These are phyloP conservation scores for Cystobasidium pallidum DNA, from an alignment of 1,284 basidiomycete species.

Conservation along the genomic window DNA sequence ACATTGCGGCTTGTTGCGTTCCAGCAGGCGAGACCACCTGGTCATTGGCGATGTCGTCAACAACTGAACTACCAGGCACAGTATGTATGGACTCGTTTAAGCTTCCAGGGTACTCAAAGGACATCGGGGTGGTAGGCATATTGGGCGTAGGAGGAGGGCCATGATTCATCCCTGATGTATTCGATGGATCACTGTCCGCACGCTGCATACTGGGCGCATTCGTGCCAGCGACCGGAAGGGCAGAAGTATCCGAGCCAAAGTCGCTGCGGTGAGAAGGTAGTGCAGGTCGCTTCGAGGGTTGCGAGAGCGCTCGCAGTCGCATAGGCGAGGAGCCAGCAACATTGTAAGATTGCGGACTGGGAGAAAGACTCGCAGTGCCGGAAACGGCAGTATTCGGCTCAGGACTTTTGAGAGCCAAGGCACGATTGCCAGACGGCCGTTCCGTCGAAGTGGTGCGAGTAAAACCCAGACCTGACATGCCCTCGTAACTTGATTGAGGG, in stretches of 20 bases:
- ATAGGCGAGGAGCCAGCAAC: conserved; percentile 22
- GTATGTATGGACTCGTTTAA: background rate
- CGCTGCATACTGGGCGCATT: conserved; percentile 20
- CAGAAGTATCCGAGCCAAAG: conserved; percentile 2
- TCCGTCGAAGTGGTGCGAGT: conserved; percentile 1
- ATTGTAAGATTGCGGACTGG: conserved; percentile 16
- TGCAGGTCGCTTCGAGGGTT: conserved; percentile 54
- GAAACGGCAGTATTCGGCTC: background rate
- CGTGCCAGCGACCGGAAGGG: background rate
- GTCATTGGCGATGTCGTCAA: background rate
- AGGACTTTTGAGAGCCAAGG: background rate
- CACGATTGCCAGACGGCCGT: background rate
- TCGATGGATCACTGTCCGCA: conserved; percentile 30
- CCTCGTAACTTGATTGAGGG: background rate
- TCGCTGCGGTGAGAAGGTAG: conserved; percentile 44
- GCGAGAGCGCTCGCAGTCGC: conserved; percentile 52
- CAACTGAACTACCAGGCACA: background rate
- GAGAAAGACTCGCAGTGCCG: background rate
- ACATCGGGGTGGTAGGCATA: conserved; percentile 17
- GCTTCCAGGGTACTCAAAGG: conserved; percentile 3
- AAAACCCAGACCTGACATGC: conserved; percentile 1
- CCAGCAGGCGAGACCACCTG: background rate
- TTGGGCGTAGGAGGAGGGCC: conserved; percentile 9
- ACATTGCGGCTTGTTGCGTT: background rate
- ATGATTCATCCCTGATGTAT: background rate